These are phyloP conservation scores for bread wheat (Triticum aestivum) DNA, from an alignment of 176 grass and related monocot genomes.

Conservation along the genomic window DNA sequence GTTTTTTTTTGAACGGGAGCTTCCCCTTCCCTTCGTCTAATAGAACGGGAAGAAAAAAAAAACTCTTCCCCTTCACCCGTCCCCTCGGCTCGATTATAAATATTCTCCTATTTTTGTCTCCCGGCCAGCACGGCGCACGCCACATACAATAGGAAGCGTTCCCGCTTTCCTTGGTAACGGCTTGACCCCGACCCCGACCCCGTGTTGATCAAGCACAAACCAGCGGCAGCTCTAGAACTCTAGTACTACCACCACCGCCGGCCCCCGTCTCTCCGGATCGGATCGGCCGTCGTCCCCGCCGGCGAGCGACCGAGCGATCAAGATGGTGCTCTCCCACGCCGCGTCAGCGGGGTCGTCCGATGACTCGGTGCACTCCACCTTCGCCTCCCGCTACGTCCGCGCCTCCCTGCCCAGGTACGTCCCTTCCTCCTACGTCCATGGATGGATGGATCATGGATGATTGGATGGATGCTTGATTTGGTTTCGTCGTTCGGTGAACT, in stretches of 20 bases:
- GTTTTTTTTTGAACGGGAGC: no score
- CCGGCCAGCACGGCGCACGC: not conserved
- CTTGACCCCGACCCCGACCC: not conserved
- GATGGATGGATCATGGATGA: no score
- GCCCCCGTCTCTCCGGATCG: not conserved
- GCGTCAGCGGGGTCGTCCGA: constrained; percentile 35
- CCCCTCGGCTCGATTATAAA: not conserved
- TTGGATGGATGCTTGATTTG: no score
- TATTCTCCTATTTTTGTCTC: not conserved
- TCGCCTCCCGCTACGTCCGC: constrained; percentile 88
- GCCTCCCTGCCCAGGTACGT: constrained; percentile 56
- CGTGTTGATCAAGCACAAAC: not conserved
- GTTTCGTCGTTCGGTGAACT: no score
- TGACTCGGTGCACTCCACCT: constrained; percentile 68
- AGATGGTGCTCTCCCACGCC: constrained; percentile 68
- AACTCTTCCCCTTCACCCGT: not conserved
- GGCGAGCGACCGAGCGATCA: not conserved
- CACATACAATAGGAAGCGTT: not conserved
- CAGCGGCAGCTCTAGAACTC: no score
- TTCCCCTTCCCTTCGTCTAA: no score
- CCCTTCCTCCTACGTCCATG: no score
- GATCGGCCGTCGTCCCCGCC: constrained; percentile 16
- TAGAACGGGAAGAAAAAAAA: not conserved
- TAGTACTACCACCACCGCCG: not conserved
- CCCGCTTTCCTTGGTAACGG: not conserved